phyloP scores from a whole-genome alignment of 768 basidiomycete species.

The Podaxis pistillaris region DNA sequence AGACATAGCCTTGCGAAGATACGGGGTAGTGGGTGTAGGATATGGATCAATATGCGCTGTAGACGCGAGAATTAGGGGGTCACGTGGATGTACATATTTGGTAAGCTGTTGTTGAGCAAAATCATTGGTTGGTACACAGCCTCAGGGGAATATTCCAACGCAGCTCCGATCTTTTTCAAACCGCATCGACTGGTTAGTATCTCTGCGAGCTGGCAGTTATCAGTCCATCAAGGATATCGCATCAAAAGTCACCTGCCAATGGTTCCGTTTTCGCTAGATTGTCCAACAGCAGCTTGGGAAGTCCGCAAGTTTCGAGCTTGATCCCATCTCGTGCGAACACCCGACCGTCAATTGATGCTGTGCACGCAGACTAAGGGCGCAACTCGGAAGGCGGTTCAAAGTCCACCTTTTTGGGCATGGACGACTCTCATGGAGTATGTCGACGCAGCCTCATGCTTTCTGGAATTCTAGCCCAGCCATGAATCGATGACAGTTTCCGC shows the following conservation, averaged over 20 bases:
- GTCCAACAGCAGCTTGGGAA: slow-evolving; percentile 7
- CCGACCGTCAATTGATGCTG: slow-evolving; percentile 4
- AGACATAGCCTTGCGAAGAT: slow-evolving; percentile 40
- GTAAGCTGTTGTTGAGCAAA: background rate
- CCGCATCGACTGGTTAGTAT: slow-evolving; percentile 9
- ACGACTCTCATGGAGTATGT: slow-evolving; percentile 4
- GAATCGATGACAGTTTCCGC: slow-evolving; percentile 12
- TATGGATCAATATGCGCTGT: slow-evolving; percentile 6
- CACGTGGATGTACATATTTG: background rate
- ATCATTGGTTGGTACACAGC: background rate
- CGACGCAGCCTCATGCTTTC: slow-evolving; percentile 13
- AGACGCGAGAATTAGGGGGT: slow-evolving; percentile 3
- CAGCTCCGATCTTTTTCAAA: background rate
- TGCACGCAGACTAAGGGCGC: slow-evolving; percentile 6
- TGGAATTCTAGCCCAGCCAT: slow-evolving; percentile 11
- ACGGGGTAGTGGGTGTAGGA: background rate
- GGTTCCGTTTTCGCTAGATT: background rate
- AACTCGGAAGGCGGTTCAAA: slow-evolving; percentile 10
- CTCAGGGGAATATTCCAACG: background rate
- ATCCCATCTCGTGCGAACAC: slow-evolving; percentile 8
- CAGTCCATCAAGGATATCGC: slow-evolving; percentile 5
- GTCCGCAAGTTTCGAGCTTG: slow-evolving; percentile 1
- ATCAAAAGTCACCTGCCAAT: slow-evolving; percentile 14
- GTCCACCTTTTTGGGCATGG: slow-evolving; percentile 5
- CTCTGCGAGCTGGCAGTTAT: slow-evolving; percentile 4